phyloP scores from a whole-genome alignment of 768 basidiomycete genomes.

The Leccinum olivaceopallidum region DNA sequence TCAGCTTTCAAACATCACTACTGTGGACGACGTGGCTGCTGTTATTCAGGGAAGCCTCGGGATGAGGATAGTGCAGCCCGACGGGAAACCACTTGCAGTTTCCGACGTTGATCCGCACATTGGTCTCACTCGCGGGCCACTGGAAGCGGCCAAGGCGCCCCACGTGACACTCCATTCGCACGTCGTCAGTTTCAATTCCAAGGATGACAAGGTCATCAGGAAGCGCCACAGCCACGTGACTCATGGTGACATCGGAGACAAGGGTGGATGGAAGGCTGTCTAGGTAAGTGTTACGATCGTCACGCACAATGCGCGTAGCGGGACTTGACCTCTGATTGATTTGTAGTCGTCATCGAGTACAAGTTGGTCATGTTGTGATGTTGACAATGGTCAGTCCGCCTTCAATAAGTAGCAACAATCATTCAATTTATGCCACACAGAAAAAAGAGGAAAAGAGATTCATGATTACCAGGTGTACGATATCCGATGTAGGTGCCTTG shows the following conservation, averaged over 20 bases:
- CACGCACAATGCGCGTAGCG: neutral
- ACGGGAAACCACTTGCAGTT: slow-evolving; percentile 12
- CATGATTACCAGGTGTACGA: neutral
- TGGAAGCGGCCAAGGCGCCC: slow-evolving; percentile 14
- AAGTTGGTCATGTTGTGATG: neutral
- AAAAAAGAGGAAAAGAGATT: neutral
- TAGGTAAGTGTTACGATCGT: neutral
- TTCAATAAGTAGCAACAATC: neutral
- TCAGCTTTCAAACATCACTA: slow-evolving; percentile 5
- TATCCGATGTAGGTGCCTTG: neutral
- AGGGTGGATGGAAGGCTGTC: neutral
- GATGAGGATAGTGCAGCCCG: slow-evolving; percentile 12
- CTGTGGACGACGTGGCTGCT: neutral
- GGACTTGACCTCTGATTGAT: neutral
- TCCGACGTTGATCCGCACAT: neutral
- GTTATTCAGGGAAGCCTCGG: slow-evolving; percentile 16
- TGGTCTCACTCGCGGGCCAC: neutral
- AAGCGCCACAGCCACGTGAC: neutral
- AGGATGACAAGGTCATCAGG: neutral
- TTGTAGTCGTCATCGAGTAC: neutral
- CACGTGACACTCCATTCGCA: slow-evolving; percentile 18
- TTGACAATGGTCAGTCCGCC: neutral
- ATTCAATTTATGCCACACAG: no score
- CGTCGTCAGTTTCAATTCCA: neutral
- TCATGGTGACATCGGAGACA: slow-evolving; percentile 6